These are phyloP conservation scores for Suillus clintonianus DNA, from an alignment of 768 basidiomycete genomes.

Conservation along the genomic window DNA sequence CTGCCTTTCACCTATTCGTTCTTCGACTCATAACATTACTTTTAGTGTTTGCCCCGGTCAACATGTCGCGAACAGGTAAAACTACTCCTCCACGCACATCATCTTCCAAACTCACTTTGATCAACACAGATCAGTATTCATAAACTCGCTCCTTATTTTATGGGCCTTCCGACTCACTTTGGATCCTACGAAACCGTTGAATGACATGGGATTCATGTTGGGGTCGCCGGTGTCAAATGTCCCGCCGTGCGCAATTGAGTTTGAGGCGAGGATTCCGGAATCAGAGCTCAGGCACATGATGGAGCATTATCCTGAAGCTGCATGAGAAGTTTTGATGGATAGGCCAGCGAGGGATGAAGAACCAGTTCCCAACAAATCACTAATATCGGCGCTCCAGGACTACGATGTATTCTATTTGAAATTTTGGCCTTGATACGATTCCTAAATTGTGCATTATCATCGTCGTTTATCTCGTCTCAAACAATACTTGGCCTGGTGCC, in stretches of 20 bases:
- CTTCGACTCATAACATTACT: neutral
- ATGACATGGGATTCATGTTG: slow-evolving; percentile 57
- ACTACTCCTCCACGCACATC: slow-evolving; percentile 13
- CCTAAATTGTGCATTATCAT: too few relatives aligned
- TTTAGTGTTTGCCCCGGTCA: slow-evolving; percentile 58
- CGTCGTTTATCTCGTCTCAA: too few relatives aligned
- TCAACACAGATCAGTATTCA: slow-evolving; percentile 47
- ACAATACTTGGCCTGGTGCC: too few relatives aligned
- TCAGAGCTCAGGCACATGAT: neutral
- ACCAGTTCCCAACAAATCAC: neutral
- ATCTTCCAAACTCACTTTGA: slow-evolving; percentile 11
- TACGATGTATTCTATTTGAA: too few relatives aligned
- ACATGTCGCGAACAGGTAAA: slow-evolving; percentile 46
- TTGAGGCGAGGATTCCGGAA: slow-evolving; percentile 44
- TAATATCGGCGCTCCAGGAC: slow-evolving; percentile 4
- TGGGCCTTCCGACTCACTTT: slow-evolving; percentile 57
- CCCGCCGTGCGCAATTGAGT: slow-evolving; percentile 51
- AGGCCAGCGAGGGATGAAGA: neutral
- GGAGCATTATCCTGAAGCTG: too few relatives aligned
- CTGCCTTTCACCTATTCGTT: neutral
- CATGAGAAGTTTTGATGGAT: too few relatives aligned
- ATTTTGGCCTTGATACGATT: too few relatives aligned
- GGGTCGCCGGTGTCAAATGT: slow-evolving; percentile 26
- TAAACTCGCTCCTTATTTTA: slow-evolving; percentile 58
- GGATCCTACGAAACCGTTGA: slow-evolving; percentile 54